These are phyloP conservation scores for Trifolium repens DNA, from an alignment of 306 rosid genomes.

Conservation along the genomic window DNA sequence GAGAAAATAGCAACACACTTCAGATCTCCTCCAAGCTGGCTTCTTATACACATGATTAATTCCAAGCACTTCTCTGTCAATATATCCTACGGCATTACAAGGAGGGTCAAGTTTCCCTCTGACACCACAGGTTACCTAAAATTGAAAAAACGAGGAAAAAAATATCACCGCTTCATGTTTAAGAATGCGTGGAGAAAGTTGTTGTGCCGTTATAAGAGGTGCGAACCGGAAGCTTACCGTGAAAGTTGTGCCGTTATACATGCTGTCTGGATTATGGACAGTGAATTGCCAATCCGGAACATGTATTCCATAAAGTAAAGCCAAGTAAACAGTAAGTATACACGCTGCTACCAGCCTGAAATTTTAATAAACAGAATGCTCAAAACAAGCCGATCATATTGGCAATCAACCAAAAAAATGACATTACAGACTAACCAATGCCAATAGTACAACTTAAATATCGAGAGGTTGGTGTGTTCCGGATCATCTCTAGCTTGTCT, in stretches of 20 bases:
- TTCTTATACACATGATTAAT: slow-evolving; percentile 75
- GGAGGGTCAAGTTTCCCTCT: slow-evolving; percentile 92
- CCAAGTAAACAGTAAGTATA: slow-evolving; percentile 65
- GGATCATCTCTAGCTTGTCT: slow-evolving; percentile 56
- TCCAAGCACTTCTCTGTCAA: slow-evolving; percentile 84
- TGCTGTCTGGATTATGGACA: slow-evolving; percentile 62
- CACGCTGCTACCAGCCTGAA: slow-evolving; percentile 76
- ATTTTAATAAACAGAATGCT: slow-evolving; percentile 39
- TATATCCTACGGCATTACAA: slow-evolving; percentile 89
- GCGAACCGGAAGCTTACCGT: slow-evolving; percentile 54
- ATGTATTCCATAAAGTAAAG: slow-evolving; percentile 71
- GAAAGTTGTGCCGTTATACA: slow-evolving; percentile 63
- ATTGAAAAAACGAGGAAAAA: slow-evolving; percentile 5
- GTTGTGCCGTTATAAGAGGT: not conserved
- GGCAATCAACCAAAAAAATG: slow-evolving; percentile 14
- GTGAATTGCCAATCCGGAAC: slow-evolving; percentile 92
- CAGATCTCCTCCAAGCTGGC: slow-evolving; percentile 92
- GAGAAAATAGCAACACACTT: slow-evolving; percentile 57
- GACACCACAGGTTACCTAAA: slow-evolving; percentile 73
- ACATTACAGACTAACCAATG: slow-evolving; percentile 69
- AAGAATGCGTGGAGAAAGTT: not conserved
- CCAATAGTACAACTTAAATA: slow-evolving; percentile 73
- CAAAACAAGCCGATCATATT: not conserved
- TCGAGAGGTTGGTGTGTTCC: slow-evolving; percentile 52
- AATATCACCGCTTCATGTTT: slow-evolving; percentile 14